These are phyloP conservation scores for Hemerocallis citrina DNA, from an alignment of 106 monocot species.

Conservation along the genomic window DNA sequence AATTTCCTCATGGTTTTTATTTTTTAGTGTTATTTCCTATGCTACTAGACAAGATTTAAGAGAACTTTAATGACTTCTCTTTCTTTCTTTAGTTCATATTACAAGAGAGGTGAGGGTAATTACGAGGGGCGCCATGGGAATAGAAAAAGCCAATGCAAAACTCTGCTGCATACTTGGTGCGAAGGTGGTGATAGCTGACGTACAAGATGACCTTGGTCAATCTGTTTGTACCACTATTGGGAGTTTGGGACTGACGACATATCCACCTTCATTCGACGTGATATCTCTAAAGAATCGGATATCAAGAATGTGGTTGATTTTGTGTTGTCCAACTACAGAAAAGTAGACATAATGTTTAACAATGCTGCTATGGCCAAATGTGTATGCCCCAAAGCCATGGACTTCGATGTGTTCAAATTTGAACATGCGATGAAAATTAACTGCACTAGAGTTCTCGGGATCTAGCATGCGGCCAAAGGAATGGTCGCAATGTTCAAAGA, in stretches of 20 bases:
- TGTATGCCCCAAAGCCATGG: neutral
- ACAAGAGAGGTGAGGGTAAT: conserved; percentile 54
- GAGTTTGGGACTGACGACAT: conserved; percentile 9
- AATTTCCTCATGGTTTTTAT: no score
- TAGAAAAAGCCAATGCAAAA: conserved; percentile 36
- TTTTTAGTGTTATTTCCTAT: no score
- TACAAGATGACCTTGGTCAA: conserved; percentile 33
- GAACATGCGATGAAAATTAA: conserved; percentile 11
- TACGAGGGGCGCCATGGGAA: conserved; percentile 54
- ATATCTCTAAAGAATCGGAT: conserved; percentile 27
- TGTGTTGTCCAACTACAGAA: conserved; percentile 12
- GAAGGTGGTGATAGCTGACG: conserved; percentile 33
- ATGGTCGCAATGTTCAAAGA: conserved; percentile 24
- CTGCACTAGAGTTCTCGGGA: conserved; percentile 6
- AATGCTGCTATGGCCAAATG: conserved; percentile 15
- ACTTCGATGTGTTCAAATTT: neutral
- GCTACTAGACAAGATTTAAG: no score
- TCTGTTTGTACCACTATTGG: conserved; percentile 17
- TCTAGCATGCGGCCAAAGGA: conserved; percentile 34
- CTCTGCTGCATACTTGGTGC: conserved; percentile 39
- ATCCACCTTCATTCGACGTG: conserved; percentile 26
- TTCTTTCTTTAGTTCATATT: conserved; percentile 18
- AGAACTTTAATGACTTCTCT: no score
- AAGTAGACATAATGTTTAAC: conserved; percentile 37
- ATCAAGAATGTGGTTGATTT: conserved; percentile 15